Evolutionary conservation across 2,329 filamentous ascomycete species (phyloP).

Genomic region (Aureobasidium uvarum): DNA sequence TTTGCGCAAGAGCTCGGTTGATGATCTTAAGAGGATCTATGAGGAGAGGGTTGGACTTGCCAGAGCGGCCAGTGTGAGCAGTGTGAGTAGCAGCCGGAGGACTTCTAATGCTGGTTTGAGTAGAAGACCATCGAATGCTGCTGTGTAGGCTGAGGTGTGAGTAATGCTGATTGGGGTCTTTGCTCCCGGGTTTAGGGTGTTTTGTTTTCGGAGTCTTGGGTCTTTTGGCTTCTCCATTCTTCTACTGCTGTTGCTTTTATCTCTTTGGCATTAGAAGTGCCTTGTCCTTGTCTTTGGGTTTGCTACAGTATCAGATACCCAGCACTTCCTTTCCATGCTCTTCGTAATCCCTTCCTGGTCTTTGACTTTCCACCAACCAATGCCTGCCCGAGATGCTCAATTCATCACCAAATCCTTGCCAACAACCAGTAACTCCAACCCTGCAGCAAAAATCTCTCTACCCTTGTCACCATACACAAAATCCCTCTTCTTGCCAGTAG

Average conservation of each 20-base stretch:
- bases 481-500: neutral
- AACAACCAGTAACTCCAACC: neutral
- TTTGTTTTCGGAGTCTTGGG: neutral
- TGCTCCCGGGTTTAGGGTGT: neutral
- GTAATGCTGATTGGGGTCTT: neutral
- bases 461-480: neutral
- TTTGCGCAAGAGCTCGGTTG: constrained; percentile 48
- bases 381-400: neutral
- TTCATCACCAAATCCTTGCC: neutral
- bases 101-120: neutral
- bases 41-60: constrained; percentile 45
- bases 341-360: neutral
- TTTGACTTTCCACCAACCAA: too few relatives aligned
- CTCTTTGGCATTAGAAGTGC: neutral
- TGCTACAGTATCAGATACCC: neutral
- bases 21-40: constrained; percentile 49
- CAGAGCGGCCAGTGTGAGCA: constrained; percentile 16
- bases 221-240: too few relatives aligned
- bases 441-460: neutral
- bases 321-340: neutral
- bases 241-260: too few relatives aligned
- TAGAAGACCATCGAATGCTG: constrained; percentile 4
- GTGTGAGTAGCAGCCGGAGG: neutral
- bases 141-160: neutral
- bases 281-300: neutral